These are phyloP conservation scores for Calonectria fujianensis DNA, from an alignment of 2,329 filamentous ascomycete genomes.

Conservation along the genomic window DNA sequence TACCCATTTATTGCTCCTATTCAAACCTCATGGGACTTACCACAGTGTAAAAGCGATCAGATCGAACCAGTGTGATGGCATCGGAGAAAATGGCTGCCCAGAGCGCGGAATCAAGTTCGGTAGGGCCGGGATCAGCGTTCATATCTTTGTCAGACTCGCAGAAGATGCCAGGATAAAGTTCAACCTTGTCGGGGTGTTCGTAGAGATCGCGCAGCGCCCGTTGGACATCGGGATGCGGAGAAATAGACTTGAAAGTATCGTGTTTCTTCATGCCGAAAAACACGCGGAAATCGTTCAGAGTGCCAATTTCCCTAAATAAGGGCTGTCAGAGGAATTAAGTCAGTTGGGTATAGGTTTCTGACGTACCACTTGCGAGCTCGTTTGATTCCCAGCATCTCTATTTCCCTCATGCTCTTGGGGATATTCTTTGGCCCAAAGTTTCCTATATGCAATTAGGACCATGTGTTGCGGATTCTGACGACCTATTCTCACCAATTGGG, in stretches of 20 bases:
- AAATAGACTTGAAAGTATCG: slow-evolving; percentile 68
- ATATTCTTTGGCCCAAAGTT: slow-evolving; percentile 73
- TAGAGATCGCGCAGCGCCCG: slow-evolving; percentile 64
- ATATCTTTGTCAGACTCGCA: slow-evolving; percentile 78
- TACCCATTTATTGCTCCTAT: neutral
- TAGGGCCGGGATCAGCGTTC: slow-evolving; percentile 79
- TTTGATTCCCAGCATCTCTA: slow-evolving; percentile 77
- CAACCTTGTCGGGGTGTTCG: slow-evolving; percentile 76
- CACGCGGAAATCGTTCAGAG: slow-evolving; percentile 78
- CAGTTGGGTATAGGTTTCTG: too few relatives aligned
- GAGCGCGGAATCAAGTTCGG: slow-evolving; percentile 73
- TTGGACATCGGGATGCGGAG: slow-evolving; percentile 29
- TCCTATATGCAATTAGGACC: neutral
- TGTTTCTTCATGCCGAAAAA: slow-evolving; percentile 75
- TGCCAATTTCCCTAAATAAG: slow-evolving; percentile 68
- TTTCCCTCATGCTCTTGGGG: slow-evolving; percentile 72
- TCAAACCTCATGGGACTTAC: slow-evolving; percentile 36
- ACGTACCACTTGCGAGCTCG: slow-evolving; percentile 69
- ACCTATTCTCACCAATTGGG: neutral
- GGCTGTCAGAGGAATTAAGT: neutral
- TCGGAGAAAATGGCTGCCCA: slow-evolving; percentile 82
- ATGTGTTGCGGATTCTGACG: too few relatives aligned
- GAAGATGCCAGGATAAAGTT: slow-evolving; percentile 79
- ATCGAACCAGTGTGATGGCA: slow-evolving; percentile 81
- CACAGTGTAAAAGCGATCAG: slow-evolving; percentile 79